Evolutionary conservation across 2,329 filamentous ascomycete species (phyloP), one percentile per base, ranked within the genome.

Genomic region (Neopestalotiopsis sp.): DNA sequence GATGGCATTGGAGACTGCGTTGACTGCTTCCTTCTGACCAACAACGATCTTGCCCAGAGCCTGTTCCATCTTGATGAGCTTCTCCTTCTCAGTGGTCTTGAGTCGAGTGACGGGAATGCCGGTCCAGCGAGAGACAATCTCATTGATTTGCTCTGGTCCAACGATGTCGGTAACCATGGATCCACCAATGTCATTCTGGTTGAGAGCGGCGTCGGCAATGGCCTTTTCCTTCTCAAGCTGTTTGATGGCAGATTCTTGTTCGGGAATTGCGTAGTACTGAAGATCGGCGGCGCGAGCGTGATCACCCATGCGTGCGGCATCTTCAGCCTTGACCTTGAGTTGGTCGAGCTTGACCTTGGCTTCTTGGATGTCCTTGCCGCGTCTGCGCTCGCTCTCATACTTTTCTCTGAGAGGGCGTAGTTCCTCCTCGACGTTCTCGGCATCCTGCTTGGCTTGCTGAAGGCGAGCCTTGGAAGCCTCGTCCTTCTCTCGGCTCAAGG

Each of bases 111-210:
- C 94, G 1, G 96, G 96, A 74, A 99, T 99, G 72, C 96, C 96
- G n/a, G 96, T 99, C 94, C 95, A 98, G 70, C 94, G 91, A 67
- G 93, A 92, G 66, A 99, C 96, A 71, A 99, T 99, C 78, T 98
- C 95, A 79, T 99, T 98, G 86, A 99, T 99, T 81, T 99, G 95
- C 72, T 99, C 96, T 12, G 95, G 94, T 5, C 96, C 96, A 73
- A 99, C 96, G 61, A 96, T 89, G 78, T 99, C 96, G 3, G 95
- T 97, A 67, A 98, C 88, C 80, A 98, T 91, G 30, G 93, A 89
- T 66, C 90, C 89, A 67, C 89, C 88, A 4, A 85, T 81, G 45
- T 92, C 93, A 34, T 83, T 82, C 38, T 83, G 83, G 74, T 84
- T 90, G n/a, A 91, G 83, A 14, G 88, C 88, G 10, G 90, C 91